These are phyloP conservation scores for Aspergillus sergii DNA, from an alignment of 2,329 filamentous ascomycete genomes.

Conservation along the genomic window DNA sequence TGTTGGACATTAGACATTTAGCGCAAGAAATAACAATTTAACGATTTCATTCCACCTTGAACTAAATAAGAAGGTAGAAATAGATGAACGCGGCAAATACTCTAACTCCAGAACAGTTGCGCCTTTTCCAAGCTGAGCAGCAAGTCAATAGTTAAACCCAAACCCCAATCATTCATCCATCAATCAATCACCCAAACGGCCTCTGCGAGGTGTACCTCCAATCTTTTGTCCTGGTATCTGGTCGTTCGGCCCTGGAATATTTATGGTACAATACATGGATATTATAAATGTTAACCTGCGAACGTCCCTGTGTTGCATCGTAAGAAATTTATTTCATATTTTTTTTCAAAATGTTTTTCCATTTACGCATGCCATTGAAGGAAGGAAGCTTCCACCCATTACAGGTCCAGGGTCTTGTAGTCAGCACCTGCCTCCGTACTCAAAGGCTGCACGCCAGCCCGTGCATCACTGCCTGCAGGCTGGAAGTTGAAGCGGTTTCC, in stretches of 20 bases:
- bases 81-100: constrained; percentile 5
- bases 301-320: constrained; percentile 7
- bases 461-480: constrained; percentile 31
- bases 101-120: constrained; percentile 25
- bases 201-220: not conserved
- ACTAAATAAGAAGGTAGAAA: constrained; percentile 1
- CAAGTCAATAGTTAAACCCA: constrained; percentile 22
- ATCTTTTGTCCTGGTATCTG: constrained; percentile 4
- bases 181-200: constrained; percentile 6
- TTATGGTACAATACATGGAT: constrained; percentile 27
- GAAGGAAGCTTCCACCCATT: constrained; percentile 16
- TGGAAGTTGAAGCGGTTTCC: constrained; percentile 47
- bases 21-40: not conserved
- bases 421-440: constrained; percentile 44
- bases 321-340: constrained; percentile 1
- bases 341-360: constrained; percentile 2
- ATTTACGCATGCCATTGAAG: constrained; percentile 22
- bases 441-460: constrained; percentile 41
- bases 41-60: not conserved
- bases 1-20: not conserved
- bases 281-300: constrained; percentile 18
- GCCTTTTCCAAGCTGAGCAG: constrained; percentile 32
- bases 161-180: constrained; percentile 20
- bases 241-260: constrained; percentile 14
- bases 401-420: constrained; percentile 47